These are phyloP conservation scores for Hygrophoropsis aurantiaca DNA, from an alignment of 768 basidiomycete species.

Conservation along the genomic window DNA sequence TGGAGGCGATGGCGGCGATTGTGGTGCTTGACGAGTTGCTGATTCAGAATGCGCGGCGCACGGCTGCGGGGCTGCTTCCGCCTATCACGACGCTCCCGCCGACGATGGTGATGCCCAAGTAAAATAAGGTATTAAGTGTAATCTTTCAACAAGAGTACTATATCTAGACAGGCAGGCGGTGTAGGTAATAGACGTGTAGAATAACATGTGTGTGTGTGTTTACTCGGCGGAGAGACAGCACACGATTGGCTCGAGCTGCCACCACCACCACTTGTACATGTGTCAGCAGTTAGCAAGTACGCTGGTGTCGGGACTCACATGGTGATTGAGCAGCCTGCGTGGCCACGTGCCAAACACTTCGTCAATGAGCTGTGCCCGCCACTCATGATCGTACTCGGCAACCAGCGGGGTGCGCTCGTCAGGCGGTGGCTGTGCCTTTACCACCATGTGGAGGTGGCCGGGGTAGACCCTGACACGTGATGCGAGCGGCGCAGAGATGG, in stretches of 20 bases:
- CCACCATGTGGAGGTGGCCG: slow-evolving; percentile 12
- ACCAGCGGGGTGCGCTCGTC: slow-evolving; percentile 43
- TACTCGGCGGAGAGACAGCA: too few species aligned
- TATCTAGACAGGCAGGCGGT: too few species aligned
- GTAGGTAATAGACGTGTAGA: too few species aligned
- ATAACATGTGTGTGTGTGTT: too few species aligned
- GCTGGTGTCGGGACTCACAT: slow-evolving; percentile 60
- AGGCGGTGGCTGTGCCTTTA: slow-evolving; percentile 20
- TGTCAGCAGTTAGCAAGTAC: too few species aligned
- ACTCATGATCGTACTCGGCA: slow-evolving; percentile 27
- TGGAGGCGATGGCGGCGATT: slow-evolving; percentile 95
- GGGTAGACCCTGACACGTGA: slow-evolving; percentile 2
- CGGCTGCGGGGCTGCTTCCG: slow-evolving; percentile 77
- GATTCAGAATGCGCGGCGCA: slow-evolving; percentile 81
- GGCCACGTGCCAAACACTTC: slow-evolving; percentile 69
- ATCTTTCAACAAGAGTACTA: slow-evolving; percentile 3
- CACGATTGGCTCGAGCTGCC: slow-evolving; percentile 63
- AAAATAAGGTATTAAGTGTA: too few species aligned
- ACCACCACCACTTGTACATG: slow-evolving; percentile 90
- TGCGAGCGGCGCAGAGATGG: slow-evolving; percentile 72
- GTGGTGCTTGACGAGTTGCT: slow-evolving; percentile 94
- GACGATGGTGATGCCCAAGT: slow-evolving; percentile 77
- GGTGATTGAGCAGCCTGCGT: slow-evolving; percentile 61
- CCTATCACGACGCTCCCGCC: slow-evolving; percentile 86
- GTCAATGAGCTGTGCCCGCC: slow-evolving; percentile 47